Percentiles rank a stretch among this genome's conserved stretches.
Evolutionary conservation across 768 basidiomycete genomes (phyloP).

Genomic region (Cyclocybe aegerita): DNA sequence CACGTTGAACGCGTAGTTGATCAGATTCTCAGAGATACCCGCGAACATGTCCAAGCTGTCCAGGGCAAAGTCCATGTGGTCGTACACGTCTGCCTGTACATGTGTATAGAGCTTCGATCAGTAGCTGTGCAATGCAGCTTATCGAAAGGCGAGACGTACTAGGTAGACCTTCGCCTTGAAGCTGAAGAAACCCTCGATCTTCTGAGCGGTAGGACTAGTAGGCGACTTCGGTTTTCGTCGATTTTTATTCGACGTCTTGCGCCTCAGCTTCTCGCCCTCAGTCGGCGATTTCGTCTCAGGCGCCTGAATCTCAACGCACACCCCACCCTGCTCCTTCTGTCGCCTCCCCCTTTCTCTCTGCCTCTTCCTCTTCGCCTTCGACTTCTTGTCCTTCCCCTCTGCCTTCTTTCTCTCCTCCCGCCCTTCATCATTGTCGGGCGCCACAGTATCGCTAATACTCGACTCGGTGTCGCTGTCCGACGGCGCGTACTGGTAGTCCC

Average conservation of each 20-base stretch:
- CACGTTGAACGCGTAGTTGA: conserved; percentile 73
- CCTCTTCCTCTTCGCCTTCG: conserved; percentile 1
- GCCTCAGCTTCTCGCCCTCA: conserved; percentile 7
- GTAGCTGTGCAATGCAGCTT: background rate
- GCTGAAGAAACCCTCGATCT: conserved; percentile 53
- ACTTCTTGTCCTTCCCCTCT: background rate
- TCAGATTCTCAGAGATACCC: conserved; percentile 63
- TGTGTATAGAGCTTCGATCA: background rate
- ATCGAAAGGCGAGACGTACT: conserved; percentile 32
- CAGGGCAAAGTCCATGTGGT: conserved; percentile 71
- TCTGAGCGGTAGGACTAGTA: conserved; percentile 18
- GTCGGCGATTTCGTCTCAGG: background rate
- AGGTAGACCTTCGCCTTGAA: conserved; percentile 66
- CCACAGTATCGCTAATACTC: background rate
- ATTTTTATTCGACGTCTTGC: conserved; percentile 17
- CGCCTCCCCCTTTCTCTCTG: conserved; percentile 1
- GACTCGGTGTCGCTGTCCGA: background rate
- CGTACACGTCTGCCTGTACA: conserved; percentile 71
- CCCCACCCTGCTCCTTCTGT: background rate
- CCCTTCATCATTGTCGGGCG: background rate
- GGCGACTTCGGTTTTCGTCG: background rate
- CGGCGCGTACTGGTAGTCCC: conserved; percentile 2
- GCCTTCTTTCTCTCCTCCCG: background rate
- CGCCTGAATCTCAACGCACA: background rate
- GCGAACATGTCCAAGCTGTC: conserved; percentile 68